Percentiles rank a stretch among this genome's conserved stretches.
These are phyloP conservation scores for Aphanoascus verrucosus DNA, from an alignment of 2,329 filamentous ascomycete species.

Conservation along the genomic window DNA sequence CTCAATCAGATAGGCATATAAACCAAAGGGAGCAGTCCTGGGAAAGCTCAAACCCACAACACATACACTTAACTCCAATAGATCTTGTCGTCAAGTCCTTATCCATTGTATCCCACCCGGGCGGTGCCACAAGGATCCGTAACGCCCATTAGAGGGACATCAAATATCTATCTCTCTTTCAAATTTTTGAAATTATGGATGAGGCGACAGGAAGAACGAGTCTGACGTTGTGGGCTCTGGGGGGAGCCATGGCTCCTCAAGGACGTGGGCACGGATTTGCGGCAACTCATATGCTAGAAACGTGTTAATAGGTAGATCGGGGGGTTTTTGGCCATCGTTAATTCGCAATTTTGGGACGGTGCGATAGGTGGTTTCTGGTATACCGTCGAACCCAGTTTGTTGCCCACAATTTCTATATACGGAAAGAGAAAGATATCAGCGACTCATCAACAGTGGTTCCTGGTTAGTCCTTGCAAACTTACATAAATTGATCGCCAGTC, in stretches of 20 bases:
- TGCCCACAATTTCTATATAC: background rate
- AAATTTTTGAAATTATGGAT: background rate
- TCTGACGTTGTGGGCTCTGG: background rate
- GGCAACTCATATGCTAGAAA: background rate
- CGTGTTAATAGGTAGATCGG: background rate
- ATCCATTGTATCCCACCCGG: too few relatives aligned
- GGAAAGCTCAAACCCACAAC: too few relatives aligned
- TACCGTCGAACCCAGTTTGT: background rate
- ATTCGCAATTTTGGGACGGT: background rate
- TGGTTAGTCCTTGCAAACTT: background rate
- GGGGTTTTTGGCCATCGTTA: background rate
- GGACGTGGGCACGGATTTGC: background rate
- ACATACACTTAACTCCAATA: too few relatives aligned
- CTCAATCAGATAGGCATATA: too few relatives aligned
- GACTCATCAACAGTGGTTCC: background rate
- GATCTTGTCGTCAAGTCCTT: too few relatives aligned
- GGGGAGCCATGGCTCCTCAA: background rate
- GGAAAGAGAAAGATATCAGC: background rate
- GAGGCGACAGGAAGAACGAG: background rate
- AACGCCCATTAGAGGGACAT: too few relatives aligned
- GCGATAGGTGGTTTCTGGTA: background rate
- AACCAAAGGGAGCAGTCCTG: too few relatives aligned
- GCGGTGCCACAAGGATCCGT: too few relatives aligned
- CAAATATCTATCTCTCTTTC: too few relatives aligned
- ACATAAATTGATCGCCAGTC: slow-evolving; percentile 7